phyloP scores from a whole-genome alignment of 2,329 filamentous ascomycete species.

The Aspergillus cejpii region DNA sequence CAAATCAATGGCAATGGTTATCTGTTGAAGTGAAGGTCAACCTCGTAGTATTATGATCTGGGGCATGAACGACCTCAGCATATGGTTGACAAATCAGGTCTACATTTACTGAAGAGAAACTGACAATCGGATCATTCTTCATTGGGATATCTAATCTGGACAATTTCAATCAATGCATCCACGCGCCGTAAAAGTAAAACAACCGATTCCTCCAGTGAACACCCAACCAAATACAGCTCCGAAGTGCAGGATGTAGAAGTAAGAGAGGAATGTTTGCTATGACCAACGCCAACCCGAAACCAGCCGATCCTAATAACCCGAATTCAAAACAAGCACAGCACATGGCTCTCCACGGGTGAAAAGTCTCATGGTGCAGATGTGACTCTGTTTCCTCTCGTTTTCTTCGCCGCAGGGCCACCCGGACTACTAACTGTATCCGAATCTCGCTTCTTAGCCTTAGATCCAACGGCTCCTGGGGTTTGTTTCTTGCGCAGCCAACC shows the following conservation, averaged over 20 bases:
- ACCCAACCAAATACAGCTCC: slow-evolving; percentile 9
- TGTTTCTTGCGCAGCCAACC: slow-evolving; percentile 38
- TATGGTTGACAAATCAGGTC: too few species aligned
- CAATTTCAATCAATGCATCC: slow-evolving; percentile 5
- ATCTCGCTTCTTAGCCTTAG: slow-evolving; percentile 33
- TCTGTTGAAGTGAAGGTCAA: not conserved
- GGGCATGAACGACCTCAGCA: too few species aligned
- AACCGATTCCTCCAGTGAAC: slow-evolving; percentile 7
- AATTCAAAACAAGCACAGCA: not conserved
- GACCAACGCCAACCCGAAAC: slow-evolving; percentile 6
- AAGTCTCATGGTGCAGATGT: slow-evolving; percentile 12
- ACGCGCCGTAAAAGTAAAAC: slow-evolving; percentile 1
- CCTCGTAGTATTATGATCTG: too few species aligned
- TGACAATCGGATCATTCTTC: slow-evolving; percentile 5
- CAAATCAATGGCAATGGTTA: not conserved
- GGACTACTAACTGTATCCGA: slow-evolving; percentile 24
- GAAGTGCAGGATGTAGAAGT: not conserved
- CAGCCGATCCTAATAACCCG: not conserved
- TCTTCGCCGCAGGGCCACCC: slow-evolving; percentile 27
- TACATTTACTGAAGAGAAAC: too few species aligned
- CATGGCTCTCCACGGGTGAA: not conserved
- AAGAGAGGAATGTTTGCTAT: slow-evolving; percentile 2
- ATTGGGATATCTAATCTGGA: slow-evolving; percentile 17
- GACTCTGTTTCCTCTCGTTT: slow-evolving; percentile 21
- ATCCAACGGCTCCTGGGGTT: slow-evolving; percentile 19